Evolutionary conservation across 2,329 filamentous ascomycete genomes (phyloP).

Genomic region (Podosphaera xanthii): DNA sequence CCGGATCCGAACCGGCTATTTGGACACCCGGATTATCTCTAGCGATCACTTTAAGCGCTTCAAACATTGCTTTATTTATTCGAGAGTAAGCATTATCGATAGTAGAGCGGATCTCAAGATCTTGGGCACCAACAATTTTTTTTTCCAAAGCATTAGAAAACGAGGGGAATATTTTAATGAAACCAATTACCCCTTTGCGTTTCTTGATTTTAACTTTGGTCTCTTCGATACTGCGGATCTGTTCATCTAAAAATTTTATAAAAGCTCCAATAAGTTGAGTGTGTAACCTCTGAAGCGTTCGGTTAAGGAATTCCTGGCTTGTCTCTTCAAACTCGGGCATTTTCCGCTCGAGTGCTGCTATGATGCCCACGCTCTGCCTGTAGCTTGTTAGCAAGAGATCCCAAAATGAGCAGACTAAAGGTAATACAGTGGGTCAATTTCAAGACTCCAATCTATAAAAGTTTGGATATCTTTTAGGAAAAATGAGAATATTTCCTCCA

Average conservation of each 20-base stretch:
- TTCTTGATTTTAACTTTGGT: constrained; percentile 99
- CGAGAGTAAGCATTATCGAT: constrained; percentile 75
- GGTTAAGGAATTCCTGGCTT: constrained; percentile 78
- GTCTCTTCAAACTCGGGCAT: constrained; percentile 62
- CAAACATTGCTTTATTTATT: constrained; percentile 89
- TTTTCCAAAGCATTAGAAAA: constrained; percentile 70
- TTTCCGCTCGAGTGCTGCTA: constrained; percentile 61
- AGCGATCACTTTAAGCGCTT: constrained; percentile 86
- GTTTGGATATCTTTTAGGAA: constrained; percentile 56
- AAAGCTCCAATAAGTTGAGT: constrained; percentile 53
- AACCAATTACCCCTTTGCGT: constrained; percentile 85
- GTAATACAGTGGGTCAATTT: constrained; percentile 58
- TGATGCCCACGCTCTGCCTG: constrained; percentile 72
- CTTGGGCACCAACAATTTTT: constrained; percentile 42
- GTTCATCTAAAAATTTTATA: constrained; percentile 76
- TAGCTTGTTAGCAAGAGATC: constrained; percentile 6
- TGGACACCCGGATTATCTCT: constrained; percentile 34
- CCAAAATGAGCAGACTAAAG: neutral
- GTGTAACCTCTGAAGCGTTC: constrained; percentile 58
- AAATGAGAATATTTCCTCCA: constrained; percentile 75
- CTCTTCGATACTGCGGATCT: constrained; percentile 87
- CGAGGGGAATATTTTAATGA: constrained; percentile 78
- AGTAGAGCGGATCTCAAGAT: constrained; percentile 46
- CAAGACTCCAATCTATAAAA: constrained; percentile 65
- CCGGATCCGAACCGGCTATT: constrained; percentile 33